Evolutionary conservation across 2,329 filamentous ascomycete genomes (phyloP), one percentile per base, ranked within the genome.

Genomic region (Penicillium expansum): DNA sequence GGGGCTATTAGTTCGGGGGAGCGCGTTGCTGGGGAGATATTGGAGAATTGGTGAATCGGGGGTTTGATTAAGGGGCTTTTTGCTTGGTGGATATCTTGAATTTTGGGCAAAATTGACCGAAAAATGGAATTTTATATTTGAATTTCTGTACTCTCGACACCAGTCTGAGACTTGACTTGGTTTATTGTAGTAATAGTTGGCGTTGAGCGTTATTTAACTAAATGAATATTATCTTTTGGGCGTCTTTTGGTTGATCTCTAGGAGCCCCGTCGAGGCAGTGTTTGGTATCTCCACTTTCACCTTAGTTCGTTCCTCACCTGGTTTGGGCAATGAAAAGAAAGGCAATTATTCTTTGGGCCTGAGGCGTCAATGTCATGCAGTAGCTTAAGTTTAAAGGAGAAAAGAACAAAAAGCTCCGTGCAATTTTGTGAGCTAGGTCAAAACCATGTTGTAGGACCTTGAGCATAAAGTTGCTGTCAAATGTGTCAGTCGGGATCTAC

Each of bases 1-100:
- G 67, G 65, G 6, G 67, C 67, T 8, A 57, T 69, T 18, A 54
- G 64, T 30, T 58, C 64, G 4, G 67, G 66, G 8, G 60, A 62
- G 30, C 18, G 55, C 29, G 62, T 35, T 64, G 58, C 58, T 18
- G 38, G 39, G 24, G 58, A 62, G 52, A 50, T 62, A 22, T 16
- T 51, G 24, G 13, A 10, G 13, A 14, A 22, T 29, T 52, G 27
- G 20, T 50, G 52, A 33, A 16, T 16, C 8, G 20, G 44, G 27
- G 5, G 4, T n/a, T 14, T n/a, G 13, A 42, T 42, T 42, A 51
- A 24, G 38, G 38, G 37, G 38, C 29, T 35, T 13, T 20, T 16
- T 16, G 8, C 24, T 9, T 13, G 10, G 30, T 35, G 43, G 27
- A 18, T 20, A 32, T 41, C 32, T n/a, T 32, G 20, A 32, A 2